These are phyloP conservation scores for Sisymbrium irio DNA, from an alignment of 345 rosid species.

Conservation along the genomic window DNA sequence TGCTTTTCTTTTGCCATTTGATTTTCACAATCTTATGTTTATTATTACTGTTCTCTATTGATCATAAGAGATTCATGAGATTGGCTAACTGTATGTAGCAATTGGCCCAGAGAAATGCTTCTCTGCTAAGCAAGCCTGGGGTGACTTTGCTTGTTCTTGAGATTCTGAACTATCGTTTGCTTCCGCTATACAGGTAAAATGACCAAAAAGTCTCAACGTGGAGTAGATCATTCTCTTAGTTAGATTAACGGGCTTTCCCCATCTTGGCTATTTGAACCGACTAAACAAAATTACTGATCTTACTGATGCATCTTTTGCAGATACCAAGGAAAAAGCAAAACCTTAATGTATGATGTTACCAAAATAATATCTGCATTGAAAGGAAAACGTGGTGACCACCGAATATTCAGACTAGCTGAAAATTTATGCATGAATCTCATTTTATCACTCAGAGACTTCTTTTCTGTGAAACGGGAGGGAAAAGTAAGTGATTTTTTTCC, in stretches of 20 bases:
- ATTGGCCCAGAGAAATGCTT: conserved; percentile 81
- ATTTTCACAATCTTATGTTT: background rate
- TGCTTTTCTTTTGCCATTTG: conserved; percentile 3
- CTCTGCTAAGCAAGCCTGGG: conserved; percentile 86
- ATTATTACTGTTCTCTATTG: background rate
- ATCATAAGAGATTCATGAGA: conserved; percentile 19
- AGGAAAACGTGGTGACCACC: conserved; percentile 97
- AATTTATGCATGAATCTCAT: conserved; percentile 92
- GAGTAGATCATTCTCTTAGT: conserved; percentile 2
- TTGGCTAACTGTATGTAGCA: conserved; percentile 52
- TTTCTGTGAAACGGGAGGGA: conserved; percentile 88
- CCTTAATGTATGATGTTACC: conserved; percentile 90
- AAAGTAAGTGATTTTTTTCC: conserved; percentile 48
- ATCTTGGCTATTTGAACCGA: conserved; percentile 6
- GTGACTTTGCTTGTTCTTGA: conserved; percentile 91
- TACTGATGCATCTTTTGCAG: conserved; percentile 42
- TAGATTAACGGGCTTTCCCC: background rate
- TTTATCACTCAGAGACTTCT: conserved; percentile 86
- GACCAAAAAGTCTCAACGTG: background rate
- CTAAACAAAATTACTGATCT: conserved; percentile 12
- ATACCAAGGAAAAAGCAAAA: conserved; percentile 91
- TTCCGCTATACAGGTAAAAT: conserved; percentile 89
- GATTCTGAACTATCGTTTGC: conserved; percentile 86
- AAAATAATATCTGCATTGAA: conserved; percentile 90
- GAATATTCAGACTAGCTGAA: conserved; percentile 87